A percentile compares a stretch with the other conserved stretches of the same genome.
These are phyloP conservation scores for Fusarium sp. DNA, from an alignment of 2,329 filamentous ascomycete genomes.

Conservation along the genomic window DNA sequence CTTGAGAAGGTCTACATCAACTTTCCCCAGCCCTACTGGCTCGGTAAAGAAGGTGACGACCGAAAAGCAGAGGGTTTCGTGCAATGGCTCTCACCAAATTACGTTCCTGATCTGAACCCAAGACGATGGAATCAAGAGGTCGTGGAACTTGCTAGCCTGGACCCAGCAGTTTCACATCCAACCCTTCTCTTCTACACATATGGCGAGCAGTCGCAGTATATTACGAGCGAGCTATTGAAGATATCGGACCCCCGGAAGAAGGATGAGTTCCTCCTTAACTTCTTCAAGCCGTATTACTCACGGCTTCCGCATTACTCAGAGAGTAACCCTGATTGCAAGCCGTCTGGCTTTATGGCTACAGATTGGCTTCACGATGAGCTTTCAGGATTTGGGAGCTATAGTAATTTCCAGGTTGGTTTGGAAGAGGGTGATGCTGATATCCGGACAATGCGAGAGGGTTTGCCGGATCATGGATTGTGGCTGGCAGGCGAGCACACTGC, in stretches of 20 bases:
- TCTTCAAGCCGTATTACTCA: conserved; percentile 82
- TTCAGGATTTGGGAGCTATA: conserved; percentile 83
- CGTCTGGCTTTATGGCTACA: conserved; percentile 71
- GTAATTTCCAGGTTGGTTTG: conserved; percentile 83
- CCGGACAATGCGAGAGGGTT: conserved; percentile 66
- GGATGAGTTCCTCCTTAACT: conserved; percentile 64
- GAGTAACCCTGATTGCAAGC: conserved; percentile 64
- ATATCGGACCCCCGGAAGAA: conserved; percentile 56
- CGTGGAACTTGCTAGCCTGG: conserved; percentile 77
- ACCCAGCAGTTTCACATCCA: conserved; percentile 68
- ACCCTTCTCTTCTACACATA: conserved; percentile 87
- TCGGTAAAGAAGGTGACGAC: conserved; percentile 49
- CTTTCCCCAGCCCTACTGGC: conserved; percentile 82
- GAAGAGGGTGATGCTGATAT: conserved; percentile 76
- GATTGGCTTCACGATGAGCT: conserved; percentile 81
- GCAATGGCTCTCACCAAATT: conserved; percentile 77
- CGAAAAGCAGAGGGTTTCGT: conserved; percentile 70
- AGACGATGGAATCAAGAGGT: conserved; percentile 77
- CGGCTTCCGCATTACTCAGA: conserved; percentile 73
- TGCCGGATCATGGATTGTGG: conserved; percentile 77
- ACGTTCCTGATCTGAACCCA: conserved; percentile 69
- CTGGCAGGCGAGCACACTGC: conserved; percentile 90
- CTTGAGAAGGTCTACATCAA: conserved; percentile 77
- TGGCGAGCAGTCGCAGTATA: conserved; percentile 65
- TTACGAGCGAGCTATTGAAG: conserved; percentile 57